phyloP scores from a whole-genome alignment of 1,284 basidiomycete genomes.

The Irpex lacteus region DNA sequence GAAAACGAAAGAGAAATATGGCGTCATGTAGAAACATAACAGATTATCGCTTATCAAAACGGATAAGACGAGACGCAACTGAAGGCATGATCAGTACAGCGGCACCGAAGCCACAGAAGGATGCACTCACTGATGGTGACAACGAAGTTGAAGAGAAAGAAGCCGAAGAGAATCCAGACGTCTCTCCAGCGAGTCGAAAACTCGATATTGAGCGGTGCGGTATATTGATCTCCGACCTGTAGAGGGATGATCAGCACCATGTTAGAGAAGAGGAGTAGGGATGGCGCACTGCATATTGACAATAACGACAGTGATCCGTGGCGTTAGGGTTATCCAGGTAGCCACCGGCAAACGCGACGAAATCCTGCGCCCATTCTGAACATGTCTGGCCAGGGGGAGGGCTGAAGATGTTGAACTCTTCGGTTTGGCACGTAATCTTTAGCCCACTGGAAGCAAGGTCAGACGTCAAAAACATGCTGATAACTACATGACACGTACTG shows the following conservation, averaged over 20 bases:
- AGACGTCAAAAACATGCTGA: conserved; percentile 10
- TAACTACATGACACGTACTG: conserved; percentile 39
- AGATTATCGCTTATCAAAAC: conserved; percentile 62
- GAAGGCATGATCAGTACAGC: conserved; percentile 14
- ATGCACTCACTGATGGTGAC: conserved; percentile 58
- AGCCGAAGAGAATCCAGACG: conserved; percentile 68
- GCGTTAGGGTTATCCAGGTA: conserved; percentile 77
- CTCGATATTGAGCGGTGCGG: conserved; percentile 63
- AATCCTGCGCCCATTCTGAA: conserved; percentile 63
- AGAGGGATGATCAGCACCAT: not conserved
- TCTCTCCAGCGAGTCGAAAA: conserved; percentile 73
- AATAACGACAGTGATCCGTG: conserved; percentile 67
- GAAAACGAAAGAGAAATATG: too few species aligned
- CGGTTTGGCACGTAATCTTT: conserved; percentile 58
- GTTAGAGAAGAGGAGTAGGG: not conserved
- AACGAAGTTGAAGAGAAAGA: conserved; percentile 70
- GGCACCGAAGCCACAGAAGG: not conserved
- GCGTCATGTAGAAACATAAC: not conserved
- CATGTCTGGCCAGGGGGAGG: conserved; percentile 81
- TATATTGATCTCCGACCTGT: conserved; percentile 69
- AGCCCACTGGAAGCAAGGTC: conserved; percentile 47
- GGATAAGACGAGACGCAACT: conserved; percentile 69
- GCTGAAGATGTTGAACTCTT: conserved; percentile 68
- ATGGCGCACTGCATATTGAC: conserved; percentile 51
- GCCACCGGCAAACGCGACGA: conserved; percentile 63